Percentiles rank a stretch among this genome's conserved stretches.
Conservation (phyloP, 768 basidiomycete species). For the Amanita brunnescens region DNA sequence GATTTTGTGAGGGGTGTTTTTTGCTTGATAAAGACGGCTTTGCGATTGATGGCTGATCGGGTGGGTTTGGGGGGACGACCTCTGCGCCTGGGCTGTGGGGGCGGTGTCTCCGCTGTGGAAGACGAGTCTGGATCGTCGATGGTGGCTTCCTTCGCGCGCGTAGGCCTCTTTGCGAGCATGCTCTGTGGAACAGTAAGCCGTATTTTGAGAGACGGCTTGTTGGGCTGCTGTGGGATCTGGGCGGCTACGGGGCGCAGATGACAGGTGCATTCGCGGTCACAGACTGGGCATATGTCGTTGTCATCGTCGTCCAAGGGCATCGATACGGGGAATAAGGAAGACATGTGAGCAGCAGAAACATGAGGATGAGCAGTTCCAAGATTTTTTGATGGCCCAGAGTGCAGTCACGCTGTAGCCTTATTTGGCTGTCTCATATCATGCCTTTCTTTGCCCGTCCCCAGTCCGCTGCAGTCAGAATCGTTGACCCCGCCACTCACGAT, state of each 20-base stretch:
- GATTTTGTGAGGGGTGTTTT: slow-evolving; percentile 13
- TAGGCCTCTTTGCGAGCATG: slow-evolving; percentile 28
- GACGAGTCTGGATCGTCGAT: neutral
- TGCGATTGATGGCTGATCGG: slow-evolving; percentile 2
- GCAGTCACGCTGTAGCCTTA: neutral
- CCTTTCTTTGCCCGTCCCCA: slow-evolving; percentile 63
- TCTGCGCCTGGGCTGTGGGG: slow-evolving; percentile 25
- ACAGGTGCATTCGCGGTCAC: slow-evolving; percentile 86
- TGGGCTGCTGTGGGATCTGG: slow-evolving; percentile 22
- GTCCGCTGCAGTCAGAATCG: slow-evolving; percentile 64
- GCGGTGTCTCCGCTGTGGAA: slow-evolving; percentile 10
- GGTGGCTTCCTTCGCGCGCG: neutral
- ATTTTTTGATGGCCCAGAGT: neutral
- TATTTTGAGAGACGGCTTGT: slow-evolving; percentile 61
- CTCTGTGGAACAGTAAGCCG: slow-evolving; percentile 58
- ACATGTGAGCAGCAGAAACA: neutral
- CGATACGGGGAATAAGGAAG: neutral
- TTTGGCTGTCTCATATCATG: slow-evolving; percentile 28
- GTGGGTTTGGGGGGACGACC: slow-evolving; percentile 20
- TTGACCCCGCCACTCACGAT: slow-evolving; percentile 44
- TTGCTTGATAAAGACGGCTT: slow-evolving; percentile 7
- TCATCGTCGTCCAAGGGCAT: slow-evolving; percentile 51
- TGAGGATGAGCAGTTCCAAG: neutral
- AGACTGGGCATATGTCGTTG: slow-evolving; percentile 83
- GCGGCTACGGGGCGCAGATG: slow-evolving; percentile 15